Evolutionary conservation across 208 protist species (phyloP), one percentile per base, ranked within the genome.

Genomic region (Trypanosoma boissoni): DNA sequence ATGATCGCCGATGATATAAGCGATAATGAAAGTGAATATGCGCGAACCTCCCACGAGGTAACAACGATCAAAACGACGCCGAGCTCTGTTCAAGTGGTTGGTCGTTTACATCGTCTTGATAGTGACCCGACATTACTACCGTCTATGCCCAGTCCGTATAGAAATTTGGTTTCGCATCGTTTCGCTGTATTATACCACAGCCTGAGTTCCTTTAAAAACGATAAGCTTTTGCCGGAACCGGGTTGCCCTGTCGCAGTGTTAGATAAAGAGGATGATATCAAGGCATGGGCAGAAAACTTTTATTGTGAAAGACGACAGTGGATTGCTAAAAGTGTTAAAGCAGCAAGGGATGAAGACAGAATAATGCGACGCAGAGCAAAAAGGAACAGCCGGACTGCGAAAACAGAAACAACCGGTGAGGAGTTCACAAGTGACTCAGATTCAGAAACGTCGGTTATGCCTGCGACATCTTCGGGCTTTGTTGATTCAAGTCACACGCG

Each of bases 131-230:
- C 57, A 27, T 8, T 83, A 24, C 70, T 88, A 9, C 80, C 86
- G 5, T 68, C 62, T 10, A 53, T 86, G 12, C 70, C 68, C 4
- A 59, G 53, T 29, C 44, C 37, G 2, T 73, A 78, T 44, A 81
- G 24, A 16, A 10, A 3, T 3, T 39, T 39, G 10, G 78, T 74
- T 48, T n/a, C 21, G 20, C 6, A 64, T 18, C 74, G 76, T 36
- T 90, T 94, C 58, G 84, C 88, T 9, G 23, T 94, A 6, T 62
- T 89, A 51, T 88, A 83, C 61, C 68, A 80, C 55, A n/a, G 72
- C 14, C 52, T 44, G 21, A 94, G 83, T 65, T 71, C 75, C 9
- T 29, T 88, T 31, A 58, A 74, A 41, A 71, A 65, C 8, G 61
- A 76, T 44, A 72, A 72, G 27, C 51, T 89, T 29, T 60, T 94